Percentiles rank a stretch among this genome's conserved stretches.
These are phyloP conservation scores for Paraconiothyrium sp. DNA, from an alignment of 2,329 filamentous ascomycete genomes.

Conservation along the genomic window DNA sequence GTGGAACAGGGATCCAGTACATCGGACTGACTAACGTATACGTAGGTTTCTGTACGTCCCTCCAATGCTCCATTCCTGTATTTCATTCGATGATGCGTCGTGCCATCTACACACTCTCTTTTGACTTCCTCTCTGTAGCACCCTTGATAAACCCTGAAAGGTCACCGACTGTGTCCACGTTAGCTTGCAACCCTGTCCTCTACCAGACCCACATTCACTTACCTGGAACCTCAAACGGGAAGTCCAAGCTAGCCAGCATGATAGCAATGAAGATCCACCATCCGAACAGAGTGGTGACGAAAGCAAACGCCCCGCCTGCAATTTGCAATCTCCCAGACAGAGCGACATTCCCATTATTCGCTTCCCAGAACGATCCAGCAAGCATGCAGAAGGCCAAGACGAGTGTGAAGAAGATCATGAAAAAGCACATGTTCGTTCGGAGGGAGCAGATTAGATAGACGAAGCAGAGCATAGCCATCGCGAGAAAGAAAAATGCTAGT, in stretches of 20 bases:
- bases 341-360: conserved; percentile 55
- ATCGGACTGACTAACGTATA: background rate
- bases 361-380: conserved; percentile 68
- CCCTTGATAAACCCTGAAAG: conserved; percentile 57
- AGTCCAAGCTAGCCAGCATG: conserved; percentile 62
- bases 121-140: conserved; percentile 46
- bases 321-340: conserved; percentile 42
- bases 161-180: conserved; percentile 51
- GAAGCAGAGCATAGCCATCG: conserved; percentile 73
- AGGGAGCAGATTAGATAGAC: conserved; percentile 75
- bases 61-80: background rate
- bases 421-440: conserved; percentile 76
- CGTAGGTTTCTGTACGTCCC: background rate
- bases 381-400: conserved; percentile 67
- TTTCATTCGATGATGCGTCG: background rate
- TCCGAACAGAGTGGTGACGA: conserved; percentile 58
- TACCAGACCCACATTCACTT: conserved; percentile 19
- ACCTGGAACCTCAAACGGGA: conserved; percentile 61
- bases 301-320: conserved; percentile 59
- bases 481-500: conserved; percentile 68
- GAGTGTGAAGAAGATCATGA: conserved; percentile 74
- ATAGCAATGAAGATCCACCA: conserved; percentile 66
- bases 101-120: conserved; percentile 22
- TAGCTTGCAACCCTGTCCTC: conserved; percentile 1
- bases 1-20: background rate